Conservation (phyloP, 176 grass and related monocot genomes). For the Hordeum vulgare region DNA sequence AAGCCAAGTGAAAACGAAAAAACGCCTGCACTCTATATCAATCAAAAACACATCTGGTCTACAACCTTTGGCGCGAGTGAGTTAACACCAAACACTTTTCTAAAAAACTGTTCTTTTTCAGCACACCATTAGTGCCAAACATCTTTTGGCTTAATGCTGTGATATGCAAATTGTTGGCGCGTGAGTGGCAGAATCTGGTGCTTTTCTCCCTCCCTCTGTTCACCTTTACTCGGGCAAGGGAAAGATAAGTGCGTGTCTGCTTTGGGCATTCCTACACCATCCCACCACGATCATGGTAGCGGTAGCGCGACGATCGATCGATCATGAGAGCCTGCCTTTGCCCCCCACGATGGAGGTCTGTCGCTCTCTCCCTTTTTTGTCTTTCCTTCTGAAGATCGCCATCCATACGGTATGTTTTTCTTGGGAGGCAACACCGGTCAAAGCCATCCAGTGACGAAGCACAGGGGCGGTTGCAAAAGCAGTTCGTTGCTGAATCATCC, state of each 20-base stretch:
- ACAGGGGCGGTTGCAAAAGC: slow-evolving; percentile 10
- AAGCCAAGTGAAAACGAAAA: neutral
- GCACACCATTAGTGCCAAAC: neutral
- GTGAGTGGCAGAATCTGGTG: neutral
- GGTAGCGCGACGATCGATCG: neutral
- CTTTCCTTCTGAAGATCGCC: neutral
- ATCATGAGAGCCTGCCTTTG: neutral
- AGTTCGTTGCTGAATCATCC: slow-evolving; percentile 30
- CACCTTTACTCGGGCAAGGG: neutral
- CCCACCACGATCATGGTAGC: too few relatives aligned
- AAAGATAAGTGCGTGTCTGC: neutral
- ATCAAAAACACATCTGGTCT: neutral
- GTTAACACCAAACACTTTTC: neutral
- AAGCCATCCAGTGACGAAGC: slow-evolving; percentile 20
- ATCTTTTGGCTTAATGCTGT: slow-evolving; percentile 26
- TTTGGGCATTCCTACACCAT: slow-evolving; percentile 10
- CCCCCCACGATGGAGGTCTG: neutral
- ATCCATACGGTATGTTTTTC: neutral
- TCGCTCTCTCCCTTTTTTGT: neutral
- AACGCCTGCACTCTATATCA: neutral
- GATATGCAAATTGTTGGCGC: neutral
- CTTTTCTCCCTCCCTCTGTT: neutral
- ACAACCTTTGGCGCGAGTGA: neutral
- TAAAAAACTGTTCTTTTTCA: neutral
- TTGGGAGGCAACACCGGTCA: neutral